Conservation (phyloP, 768 basidiomycete genomes). For the Leccinum boreale region DNA sequence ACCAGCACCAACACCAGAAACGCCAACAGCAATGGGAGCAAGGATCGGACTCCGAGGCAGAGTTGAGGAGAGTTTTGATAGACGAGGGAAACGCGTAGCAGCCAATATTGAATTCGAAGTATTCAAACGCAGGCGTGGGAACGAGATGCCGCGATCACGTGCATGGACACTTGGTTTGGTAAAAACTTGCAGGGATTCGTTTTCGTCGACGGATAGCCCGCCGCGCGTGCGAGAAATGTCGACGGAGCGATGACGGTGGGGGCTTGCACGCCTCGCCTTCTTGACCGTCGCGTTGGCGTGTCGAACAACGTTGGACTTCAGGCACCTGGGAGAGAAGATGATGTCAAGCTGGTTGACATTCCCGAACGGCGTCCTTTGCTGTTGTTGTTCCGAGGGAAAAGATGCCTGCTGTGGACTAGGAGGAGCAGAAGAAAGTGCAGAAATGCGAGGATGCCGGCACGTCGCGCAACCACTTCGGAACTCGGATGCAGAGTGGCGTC, state of each 20-base stretch:
- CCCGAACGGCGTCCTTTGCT: neutral
- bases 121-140: slow-evolving; percentile 13
- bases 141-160: slow-evolving; percentile 6
- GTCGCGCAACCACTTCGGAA: slow-evolving; percentile 30
- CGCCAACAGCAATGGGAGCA: neutral
- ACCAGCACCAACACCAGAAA: neutral
- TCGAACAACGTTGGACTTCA: neutral
- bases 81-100: slow-evolving; percentile 1
- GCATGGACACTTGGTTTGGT: neutral
- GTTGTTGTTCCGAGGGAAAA: neutral
- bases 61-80: slow-evolving; percentile 2
- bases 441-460: slow-evolving; percentile 22
- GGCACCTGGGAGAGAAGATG: neutral
- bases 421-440: slow-evolving; percentile 9
- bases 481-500: slow-evolving; percentile 9
- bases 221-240: neutral
- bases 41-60: neutral
- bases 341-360: neutral
- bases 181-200: slow-evolving; percentile 7
- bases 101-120: neutral
- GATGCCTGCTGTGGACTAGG: slow-evolving; percentile 5
- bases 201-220: slow-evolving; percentile 15
- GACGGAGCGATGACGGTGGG: neutral
- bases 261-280: slow-evolving; percentile 9
- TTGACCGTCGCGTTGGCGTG: neutral